Evolutionary conservation across 2,329 filamentous ascomycete genomes (phyloP), one percentile per base, ranked within the genome.

Genomic region (Graphilbum ipis-grandicollis): DNA sequence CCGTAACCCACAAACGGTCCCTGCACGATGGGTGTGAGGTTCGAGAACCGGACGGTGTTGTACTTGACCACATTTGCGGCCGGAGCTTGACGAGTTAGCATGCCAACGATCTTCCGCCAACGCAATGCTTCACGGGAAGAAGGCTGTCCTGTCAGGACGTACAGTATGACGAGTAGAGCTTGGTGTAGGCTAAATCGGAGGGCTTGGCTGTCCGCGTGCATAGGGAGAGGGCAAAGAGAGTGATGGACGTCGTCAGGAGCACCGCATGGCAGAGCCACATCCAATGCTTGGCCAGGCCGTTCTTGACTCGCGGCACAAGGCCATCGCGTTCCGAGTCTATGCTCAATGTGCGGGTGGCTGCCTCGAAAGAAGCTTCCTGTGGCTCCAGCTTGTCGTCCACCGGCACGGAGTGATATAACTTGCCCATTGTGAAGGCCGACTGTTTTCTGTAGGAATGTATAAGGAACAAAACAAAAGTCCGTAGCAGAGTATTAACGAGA

Each of bases 1-100:
- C 69, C 67, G 29, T 59, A 65, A 9, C 71, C 71, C 29, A 73
- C 62, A 45, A 66, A 75, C 3, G 59, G 57, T 0, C 64, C 61
- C 33, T 62, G 56, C 33, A 59, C 55, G n/a, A 60, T 51, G 0
- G 61, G 58, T 13, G 59, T 59, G 9, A 65, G 47, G 36, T 68
- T 65, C 19, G 35, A 35, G 45, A 63, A 71, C 32, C 63, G 60
- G 9, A 62, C 52, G 4, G 55, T 61, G 43, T 68, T 54, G 46
- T 70, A 70, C 41, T 59, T 52, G 7, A 69, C 59, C 0, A 59
- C 56, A 19, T 55, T 51, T 2, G 57, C 57, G 31, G 63, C 62
- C 6, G 65, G 62, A 28, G 63, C 65, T 69, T 33, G 28, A 36
- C 4, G 28, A n/a, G 28, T 29, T 29, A 29, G 28, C n/a, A n/a